A percentile compares a stretch with the other conserved stretches of the same genome.
These are phyloP conservation scores for Botrytis cinerea DNA, from an alignment of 2,329 filamentous ascomycete species.

Conservation along the genomic window DNA sequence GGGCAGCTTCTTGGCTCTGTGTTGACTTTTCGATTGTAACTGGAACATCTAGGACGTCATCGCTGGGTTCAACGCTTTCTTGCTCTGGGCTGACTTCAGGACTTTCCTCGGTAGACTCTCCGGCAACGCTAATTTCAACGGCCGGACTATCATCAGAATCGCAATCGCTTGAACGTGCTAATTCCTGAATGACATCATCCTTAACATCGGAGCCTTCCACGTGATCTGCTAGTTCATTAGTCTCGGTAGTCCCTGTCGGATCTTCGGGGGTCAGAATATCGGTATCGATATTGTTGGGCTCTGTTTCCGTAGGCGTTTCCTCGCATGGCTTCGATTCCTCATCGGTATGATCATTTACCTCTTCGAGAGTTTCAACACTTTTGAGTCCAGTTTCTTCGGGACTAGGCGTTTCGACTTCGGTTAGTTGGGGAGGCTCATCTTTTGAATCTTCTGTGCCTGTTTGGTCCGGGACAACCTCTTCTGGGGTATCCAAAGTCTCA, in stretches of 20 bases:
- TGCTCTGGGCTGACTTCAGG: not conserved
- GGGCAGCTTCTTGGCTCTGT: not conserved
- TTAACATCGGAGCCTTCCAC: not conserved
- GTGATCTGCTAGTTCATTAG: not conserved
- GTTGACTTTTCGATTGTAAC: not conserved
- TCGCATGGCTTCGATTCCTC: not conserved
- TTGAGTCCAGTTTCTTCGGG: conserved; percentile 1
- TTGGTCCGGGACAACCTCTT: not conserved
- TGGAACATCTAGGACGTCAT: not conserved
- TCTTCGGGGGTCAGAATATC: not conserved
- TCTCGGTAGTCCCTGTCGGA: not conserved
- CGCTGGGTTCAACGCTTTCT: not conserved
- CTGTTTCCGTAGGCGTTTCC: not conserved
- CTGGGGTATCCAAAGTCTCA: too few relatives aligned
- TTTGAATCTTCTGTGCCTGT: not conserved
- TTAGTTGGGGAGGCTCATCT: conserved; percentile 7
- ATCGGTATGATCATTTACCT: not conserved
- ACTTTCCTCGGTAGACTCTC: not conserved
- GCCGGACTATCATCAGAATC: not conserved
- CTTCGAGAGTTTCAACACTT: not conserved
- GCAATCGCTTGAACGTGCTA: not conserved
- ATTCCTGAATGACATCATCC: not conserved
- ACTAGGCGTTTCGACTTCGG: not conserved
- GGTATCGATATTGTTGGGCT: not conserved
- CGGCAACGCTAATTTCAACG: not conserved